phyloP scores from a whole-genome alignment of 2,329 filamentous ascomycete species.

The Colletotrichum gigasporum region DNA sequence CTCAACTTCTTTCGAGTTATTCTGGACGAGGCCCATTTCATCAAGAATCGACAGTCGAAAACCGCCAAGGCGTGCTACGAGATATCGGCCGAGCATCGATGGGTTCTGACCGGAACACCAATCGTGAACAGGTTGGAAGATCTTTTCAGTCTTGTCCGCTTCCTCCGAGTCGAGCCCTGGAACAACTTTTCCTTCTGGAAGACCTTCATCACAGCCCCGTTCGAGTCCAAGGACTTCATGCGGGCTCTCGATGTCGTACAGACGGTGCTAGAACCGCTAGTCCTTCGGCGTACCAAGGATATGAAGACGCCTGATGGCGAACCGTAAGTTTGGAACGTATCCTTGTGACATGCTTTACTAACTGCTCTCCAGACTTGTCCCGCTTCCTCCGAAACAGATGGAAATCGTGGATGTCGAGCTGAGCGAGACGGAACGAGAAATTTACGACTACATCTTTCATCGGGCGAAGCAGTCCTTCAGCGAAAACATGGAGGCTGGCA shows the following conservation, averaged over 20 bases:
- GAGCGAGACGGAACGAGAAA: slow-evolving; percentile 83
- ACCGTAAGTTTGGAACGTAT: slow-evolving; percentile 42
- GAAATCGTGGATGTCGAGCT: slow-evolving; percentile 90
- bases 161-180: slow-evolving; percentile 95
- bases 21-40: slow-evolving; percentile 92
- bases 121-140: slow-evolving; percentile 97
- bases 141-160: slow-evolving; percentile 90
- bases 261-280: slow-evolving; percentile 94
- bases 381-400: slow-evolving; percentile 81
- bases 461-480: slow-evolving; percentile 86
- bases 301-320: slow-evolving; percentile 93
- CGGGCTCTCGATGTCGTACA: slow-evolving; percentile 96
- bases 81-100: slow-evolving; percentile 84
- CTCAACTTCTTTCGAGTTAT: slow-evolving; percentile 95
- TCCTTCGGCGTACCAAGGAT: slow-evolving; percentile 93
- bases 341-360: neutral
- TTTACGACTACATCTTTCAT: slow-evolving; percentile 91
- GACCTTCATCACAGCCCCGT: slow-evolving; percentile 97
- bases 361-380: slow-evolving; percentile 65
- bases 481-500: slow-evolving; percentile 89
- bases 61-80: slow-evolving; percentile 96
- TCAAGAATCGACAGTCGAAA: slow-evolving; percentile 91
- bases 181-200: slow-evolving; percentile 99
- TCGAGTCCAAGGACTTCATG: slow-evolving; percentile 94
- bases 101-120: slow-evolving; percentile 93